Percentiles rank a stretch among this genome's conserved stretches.
Evolutionary conservation across 441 rosid species (phyloP).

Genomic region (Eutrema salsugineum): DNA sequence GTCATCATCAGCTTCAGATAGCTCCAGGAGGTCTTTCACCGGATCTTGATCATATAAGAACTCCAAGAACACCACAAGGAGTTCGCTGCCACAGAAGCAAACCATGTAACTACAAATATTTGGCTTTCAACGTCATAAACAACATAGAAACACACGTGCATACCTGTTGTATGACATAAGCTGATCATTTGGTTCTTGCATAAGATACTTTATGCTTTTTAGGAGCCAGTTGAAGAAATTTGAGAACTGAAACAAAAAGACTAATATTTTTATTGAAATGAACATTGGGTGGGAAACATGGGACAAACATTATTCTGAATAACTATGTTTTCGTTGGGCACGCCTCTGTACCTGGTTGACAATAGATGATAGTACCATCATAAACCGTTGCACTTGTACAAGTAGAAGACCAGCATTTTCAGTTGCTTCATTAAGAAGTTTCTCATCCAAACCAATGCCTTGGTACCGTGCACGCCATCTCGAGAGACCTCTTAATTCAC

Average conservation of each 20-base stretch:
- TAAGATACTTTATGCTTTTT: constrained; percentile 83
- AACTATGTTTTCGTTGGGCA: constrained; percentile 3
- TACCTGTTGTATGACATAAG: constrained; percentile 74
- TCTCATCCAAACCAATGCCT: constrained; percentile 86
- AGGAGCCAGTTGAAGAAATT: constrained; percentile 96
- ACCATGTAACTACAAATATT: constrained; percentile 21
- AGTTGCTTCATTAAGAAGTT: constrained; percentile 59
- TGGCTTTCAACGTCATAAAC: constrained; percentile 3
- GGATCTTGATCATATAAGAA: constrained; percentile 95
- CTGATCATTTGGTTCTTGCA: constrained; percentile 94
- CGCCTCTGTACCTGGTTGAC: constrained; percentile 72
- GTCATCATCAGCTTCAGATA: constrained; percentile 50
- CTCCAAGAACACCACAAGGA: constrained; percentile 84
- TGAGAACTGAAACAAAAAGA: constrained; percentile 56
- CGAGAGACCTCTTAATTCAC: constrained; percentile 90
- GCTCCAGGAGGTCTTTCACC: constrained; percentile 67
- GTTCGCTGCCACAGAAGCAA: constrained; percentile 69
- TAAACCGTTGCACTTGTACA: constrained; percentile 83
- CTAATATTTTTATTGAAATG: neutral
- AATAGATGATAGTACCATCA: constrained; percentile 77
- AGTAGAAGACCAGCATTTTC: constrained; percentile 80
- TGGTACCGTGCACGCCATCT: constrained; percentile 87
- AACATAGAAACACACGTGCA: constrained; percentile 25
- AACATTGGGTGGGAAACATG: neutral
- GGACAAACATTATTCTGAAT: neutral